Evolutionary conservation across 768 basidiomycete genomes (phyloP).

Genomic region (Tylopilus sp.): DNA sequence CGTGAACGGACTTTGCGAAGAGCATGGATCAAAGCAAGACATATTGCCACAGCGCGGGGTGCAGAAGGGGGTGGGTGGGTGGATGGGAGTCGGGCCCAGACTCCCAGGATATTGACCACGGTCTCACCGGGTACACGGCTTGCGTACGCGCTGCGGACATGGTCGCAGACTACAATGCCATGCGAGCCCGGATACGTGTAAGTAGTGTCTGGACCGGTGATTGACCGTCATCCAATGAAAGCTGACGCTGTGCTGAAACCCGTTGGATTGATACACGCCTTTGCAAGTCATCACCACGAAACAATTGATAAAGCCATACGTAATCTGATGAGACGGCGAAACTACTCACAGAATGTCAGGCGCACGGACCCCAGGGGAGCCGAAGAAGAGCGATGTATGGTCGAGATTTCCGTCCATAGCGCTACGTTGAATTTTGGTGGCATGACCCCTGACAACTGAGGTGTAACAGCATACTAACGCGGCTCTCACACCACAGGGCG

Average conservation of each 20-base stretch:
- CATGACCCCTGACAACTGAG: conserved; percentile 56
- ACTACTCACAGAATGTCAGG: conserved; percentile 32
- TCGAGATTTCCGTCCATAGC: too few species aligned
- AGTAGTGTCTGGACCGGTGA: conserved; percentile 18
- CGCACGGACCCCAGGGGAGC: conserved; percentile 72
- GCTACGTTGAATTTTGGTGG: too few species aligned
- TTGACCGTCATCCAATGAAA: neutral
- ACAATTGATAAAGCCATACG: conserved; percentile 42
- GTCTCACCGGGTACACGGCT: too few species aligned
- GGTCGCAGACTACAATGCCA: too few species aligned
- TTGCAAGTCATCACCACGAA: conserved; percentile 39
- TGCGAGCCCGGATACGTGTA: conserved; percentile 44
- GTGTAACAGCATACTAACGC: conserved; percentile 45
- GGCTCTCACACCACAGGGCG: conserved; percentile 36
- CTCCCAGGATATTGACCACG: too few species aligned
- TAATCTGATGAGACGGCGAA: neutral
- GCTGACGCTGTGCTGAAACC: neutral
- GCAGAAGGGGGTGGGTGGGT: too few species aligned
- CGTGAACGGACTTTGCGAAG: too few species aligned
- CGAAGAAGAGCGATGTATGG: too few species aligned
- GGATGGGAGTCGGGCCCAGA: too few species aligned
- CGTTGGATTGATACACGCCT: neutral
- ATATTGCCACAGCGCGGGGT: too few species aligned
- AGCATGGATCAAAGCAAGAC: too few species aligned
- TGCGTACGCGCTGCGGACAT: too few species aligned